Evolutionary conservation across 1,284 basidiomycete species (phyloP).

Genomic region (Tilletia horrida): DNA sequence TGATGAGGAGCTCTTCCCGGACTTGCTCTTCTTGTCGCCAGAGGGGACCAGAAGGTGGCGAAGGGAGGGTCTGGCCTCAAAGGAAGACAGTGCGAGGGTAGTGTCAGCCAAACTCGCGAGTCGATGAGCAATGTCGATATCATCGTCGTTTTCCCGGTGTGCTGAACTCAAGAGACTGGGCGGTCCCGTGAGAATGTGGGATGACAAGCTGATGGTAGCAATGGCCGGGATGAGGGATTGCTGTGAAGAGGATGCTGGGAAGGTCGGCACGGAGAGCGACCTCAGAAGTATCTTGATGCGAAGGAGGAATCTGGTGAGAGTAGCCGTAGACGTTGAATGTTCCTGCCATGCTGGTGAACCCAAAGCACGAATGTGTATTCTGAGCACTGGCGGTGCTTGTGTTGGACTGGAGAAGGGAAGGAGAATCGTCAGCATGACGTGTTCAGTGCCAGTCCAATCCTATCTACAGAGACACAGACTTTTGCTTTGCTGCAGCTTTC

Average conservation of each 20-base stretch:
- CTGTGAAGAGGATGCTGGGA: conserved; percentile 11
- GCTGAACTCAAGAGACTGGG: not conserved
- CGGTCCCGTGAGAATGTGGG: conserved; percentile 23
- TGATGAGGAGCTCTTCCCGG: not conserved
- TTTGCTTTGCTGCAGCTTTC: not conserved
- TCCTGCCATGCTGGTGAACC: conserved; percentile 37
- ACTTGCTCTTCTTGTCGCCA: not conserved
- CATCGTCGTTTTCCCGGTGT: too few species aligned
- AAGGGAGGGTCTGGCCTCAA: conserved; percentile 34
- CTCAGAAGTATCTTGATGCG: conserved; percentile 36
- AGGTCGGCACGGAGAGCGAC: conserved; percentile 29
- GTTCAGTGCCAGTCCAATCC: not conserved
- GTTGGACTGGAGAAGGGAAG: not conserved
- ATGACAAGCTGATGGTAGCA: conserved; percentile 32
- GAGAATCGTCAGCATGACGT: not conserved
- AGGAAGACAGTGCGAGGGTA: conserved; percentile 37
- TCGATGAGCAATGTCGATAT: conserved; percentile 30
- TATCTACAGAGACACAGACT: not conserved
- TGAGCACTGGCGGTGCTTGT: conserved; percentile 33
- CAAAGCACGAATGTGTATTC: conserved; percentile 38
- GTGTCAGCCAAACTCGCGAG: conserved; percentile 36
- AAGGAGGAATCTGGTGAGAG: conserved; percentile 33
- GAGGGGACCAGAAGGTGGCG: conserved; percentile 27
- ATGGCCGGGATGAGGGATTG: conserved; percentile 31
- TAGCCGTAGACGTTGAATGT: conserved; percentile 18